A percentile compares a stretch with the other conserved stretches of the same genome.
phyloP scores from a whole-genome alignment of 2,329 filamentous ascomycete species.

The Diatrype stigma region DNA sequence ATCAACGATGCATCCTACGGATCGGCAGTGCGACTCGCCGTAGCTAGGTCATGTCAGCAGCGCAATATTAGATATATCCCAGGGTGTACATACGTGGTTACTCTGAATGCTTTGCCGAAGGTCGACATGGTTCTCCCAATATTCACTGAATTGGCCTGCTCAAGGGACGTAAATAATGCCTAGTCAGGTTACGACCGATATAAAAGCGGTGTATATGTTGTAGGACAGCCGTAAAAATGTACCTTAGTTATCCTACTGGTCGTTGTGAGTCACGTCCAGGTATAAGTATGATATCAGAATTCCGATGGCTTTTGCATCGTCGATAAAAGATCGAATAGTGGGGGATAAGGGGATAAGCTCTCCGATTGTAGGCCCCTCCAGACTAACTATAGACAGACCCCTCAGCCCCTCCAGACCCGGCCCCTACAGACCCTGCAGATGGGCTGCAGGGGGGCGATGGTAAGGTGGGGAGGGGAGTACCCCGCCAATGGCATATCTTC shows the following conservation, averaged over 20 bases:
- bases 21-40: constrained; percentile 86
- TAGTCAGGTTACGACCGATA: no score
- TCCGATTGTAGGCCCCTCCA: constrained; percentile 8
- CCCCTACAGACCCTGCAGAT: background rate
- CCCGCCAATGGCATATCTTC: background rate
- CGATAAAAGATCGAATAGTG: constrained; percentile 6
- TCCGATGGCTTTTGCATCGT: background rate
- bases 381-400: no score
- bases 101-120: constrained; percentile 76
- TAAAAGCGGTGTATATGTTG: no score
- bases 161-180: no score
- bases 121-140: no score
- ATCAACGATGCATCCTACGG: constrained; percentile 92
- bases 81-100: constrained; percentile 64
- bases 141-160: no score
- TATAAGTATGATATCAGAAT: background rate
- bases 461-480: background rate
- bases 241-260: no score
- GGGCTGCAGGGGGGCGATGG: background rate
- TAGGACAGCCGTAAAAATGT: no score
- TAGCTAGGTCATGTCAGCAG: constrained; percentile 43
- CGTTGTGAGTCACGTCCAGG: background rate
- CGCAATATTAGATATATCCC: constrained; percentile 8
- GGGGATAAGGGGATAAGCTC: constrained; percentile 1
- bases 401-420: background rate